Evolutionary conservation across 2,329 filamentous ascomycete species (phyloP), one percentile per base, ranked within the genome.

Genomic region (Alternaria ethzedia): DNA sequence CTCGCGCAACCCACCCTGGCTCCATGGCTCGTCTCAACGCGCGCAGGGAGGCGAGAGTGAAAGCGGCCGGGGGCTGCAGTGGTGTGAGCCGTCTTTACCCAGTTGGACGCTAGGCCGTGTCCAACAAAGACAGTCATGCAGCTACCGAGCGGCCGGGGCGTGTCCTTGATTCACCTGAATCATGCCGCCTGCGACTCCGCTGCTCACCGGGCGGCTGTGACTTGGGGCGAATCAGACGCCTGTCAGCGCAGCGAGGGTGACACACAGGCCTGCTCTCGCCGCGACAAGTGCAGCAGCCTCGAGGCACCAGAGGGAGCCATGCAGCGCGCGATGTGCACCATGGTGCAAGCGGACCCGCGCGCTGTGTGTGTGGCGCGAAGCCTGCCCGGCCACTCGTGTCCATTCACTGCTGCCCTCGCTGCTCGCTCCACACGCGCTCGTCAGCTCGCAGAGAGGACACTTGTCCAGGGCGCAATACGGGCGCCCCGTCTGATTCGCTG

Each of bases 231-330:
- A 74, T 72, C 65, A 72, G 54, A 49, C 6, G 57, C 25, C 59
- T 30, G 65, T 66, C 65, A 66, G 66, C 66, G 49, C 45, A 58
- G 50, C 25, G 61, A 64, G 43, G 51, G 70, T 73, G 68, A 73
- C 73, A 72, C 73, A 75, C 70, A 47, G 55, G 43, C 66, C 62
- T 63, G 69, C 66, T 68, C 70, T 71, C 71, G 72, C 75, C 63
- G 72, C 71, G 67, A 70, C 65, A 68, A 69, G 59, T 72, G 71
- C 70, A 73, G 70, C 73, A 74, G 68, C 68, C 66, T 74, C 64
- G 69, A 74, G 63, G 64, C 65, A 65, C 70, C 64, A 65, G 49
- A 23, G 56, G 28, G 49, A 51, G 28, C 30, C 15, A 21, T 52
- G 49, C 30, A 52, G 30, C 32, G 49, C 21, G 49, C 49, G 15